Evolutionary conservation across 228 moss, liverwort and hornwort genomes (phyloP), one percentile per base, ranked within the genome.

Genomic region (Sphagnum magellanicum): DNA sequence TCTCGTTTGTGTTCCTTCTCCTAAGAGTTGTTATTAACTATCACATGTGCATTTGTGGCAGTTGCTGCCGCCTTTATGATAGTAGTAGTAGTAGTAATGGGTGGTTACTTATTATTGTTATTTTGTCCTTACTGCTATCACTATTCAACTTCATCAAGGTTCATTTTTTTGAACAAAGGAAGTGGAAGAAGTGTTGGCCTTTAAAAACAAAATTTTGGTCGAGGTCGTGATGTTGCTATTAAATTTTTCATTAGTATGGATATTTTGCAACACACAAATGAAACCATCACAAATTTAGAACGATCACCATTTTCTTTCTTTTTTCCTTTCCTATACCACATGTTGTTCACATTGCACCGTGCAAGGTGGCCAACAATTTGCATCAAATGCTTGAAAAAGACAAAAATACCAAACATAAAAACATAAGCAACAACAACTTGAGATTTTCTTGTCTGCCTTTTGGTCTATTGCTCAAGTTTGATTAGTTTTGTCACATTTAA

Each of bases 171-270:
- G 65, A 65, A 69, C 66, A 75, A 82, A 71, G 86, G 86, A 58
- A 86, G 72, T 65, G 86, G 86, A 63, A 86, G 82, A 72, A 79
- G 86, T 16, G 81, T 85, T 66, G 85, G 85, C 32, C 77, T 71
- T 10, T 71, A 70, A 59, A 72, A 74, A 50, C n/a, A 72, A 52
- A 7, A 47, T 72, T 17, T 14, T 75, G 75, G 67, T 82, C 77
- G 48, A 67, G 71, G 48, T 79, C 77, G 5, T 72, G 81, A 17
- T 17, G 71, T 32, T 63, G 63, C 63, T 8, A 12, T 32, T 75
- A 6, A 73, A 72, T 11, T 67, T 86, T 70, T 82, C 85, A 48
- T 77, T 77, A 8, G 5, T 73, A 8, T 79, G 71, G 68, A 5
- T 66, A 60, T 82, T 79, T 77, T 77, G 67, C 55, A 10, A 49